Conservation (phyloP, 805 yeast genomes). For the Yarrowia deformans region DNA sequence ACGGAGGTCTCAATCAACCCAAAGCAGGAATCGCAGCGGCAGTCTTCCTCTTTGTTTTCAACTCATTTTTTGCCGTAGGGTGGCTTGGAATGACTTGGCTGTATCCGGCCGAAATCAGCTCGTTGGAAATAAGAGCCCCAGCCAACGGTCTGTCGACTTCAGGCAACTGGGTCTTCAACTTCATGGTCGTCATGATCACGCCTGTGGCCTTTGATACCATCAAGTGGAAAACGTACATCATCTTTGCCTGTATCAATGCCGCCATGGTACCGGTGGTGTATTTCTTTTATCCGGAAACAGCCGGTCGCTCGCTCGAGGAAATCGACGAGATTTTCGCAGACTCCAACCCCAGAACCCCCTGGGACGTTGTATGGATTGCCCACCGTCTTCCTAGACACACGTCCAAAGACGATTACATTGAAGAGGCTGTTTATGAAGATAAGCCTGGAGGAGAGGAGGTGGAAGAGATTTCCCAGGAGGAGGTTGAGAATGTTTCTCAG, state of each 20-base stretch:
- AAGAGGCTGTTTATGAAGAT: not conserved
- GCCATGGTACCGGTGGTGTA: slow-evolving; percentile 18
- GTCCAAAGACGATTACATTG: not conserved
- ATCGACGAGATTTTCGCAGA: slow-evolving; percentile 7
- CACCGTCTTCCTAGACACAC: slow-evolving; percentile 45
- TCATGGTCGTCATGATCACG: slow-evolving; percentile 15
- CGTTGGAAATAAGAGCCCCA: not conserved
- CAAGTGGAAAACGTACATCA: slow-evolving; percentile 13
- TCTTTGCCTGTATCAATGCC: slow-evolving; percentile 5
- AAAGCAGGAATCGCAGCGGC: not conserved
- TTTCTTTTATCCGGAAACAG: slow-evolving; percentile 14
- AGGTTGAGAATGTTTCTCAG: too few relatives aligned
- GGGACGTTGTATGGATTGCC: slow-evolving; percentile 54
- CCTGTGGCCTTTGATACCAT: slow-evolving; percentile 8
- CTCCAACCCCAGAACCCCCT: slow-evolving; percentile 52
- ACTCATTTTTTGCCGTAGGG: slow-evolving; percentile 8
- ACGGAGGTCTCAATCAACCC: not conserved
- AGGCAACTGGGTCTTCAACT: slow-evolving; percentile 3
- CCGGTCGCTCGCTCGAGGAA: not conserved
- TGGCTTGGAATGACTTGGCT: slow-evolving; percentile 1
- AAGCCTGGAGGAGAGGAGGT: not conserved
- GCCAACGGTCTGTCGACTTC: slow-evolving; percentile 8
- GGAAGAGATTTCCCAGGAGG: too few relatives aligned
- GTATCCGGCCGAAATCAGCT: slow-evolving; percentile 6
- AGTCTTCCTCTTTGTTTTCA: slow-evolving; percentile 11